Base-by-base conservation (phyloP, 2,329 filamentous ascomycete genomes). In the Fusarium begoniae region DNA sequence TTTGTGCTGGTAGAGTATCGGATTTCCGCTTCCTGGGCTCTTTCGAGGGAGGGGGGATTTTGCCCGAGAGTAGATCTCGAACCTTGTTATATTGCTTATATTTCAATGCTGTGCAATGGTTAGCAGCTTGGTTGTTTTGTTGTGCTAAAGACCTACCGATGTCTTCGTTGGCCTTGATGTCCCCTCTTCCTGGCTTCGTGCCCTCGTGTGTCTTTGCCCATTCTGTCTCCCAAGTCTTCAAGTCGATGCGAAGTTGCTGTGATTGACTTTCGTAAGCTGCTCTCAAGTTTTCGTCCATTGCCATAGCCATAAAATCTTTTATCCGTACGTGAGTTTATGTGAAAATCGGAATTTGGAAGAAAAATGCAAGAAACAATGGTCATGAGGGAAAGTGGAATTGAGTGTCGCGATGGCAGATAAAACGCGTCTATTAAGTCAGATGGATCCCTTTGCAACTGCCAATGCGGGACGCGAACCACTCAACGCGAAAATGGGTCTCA, bases 41-140 rank as follows among this genome's bases (percentile, higher is more conserved):
- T 74, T 85, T 82, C 24, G 83, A 79, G 6, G 84, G 81, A 6
- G 83, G 82, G 14, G 81, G 80, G 57, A 84, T 72, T 78, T 90
- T 91, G 65, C 89, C 89, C 3, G 87, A 81, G 66, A 91, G 83
- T 51, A 90, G 85, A 76, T 90, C 87, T 72, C 91, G 88, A 58
- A 92, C 80, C 74, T 87, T 90, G 80, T 91, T 91, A 82, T 95
- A 95, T 71, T 93, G 88, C 80, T 93, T 94, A 82, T 96, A 96
- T 79, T 94, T 95, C 53, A 85, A 86, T 43, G 91, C 92, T 93
- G 75, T 32, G 35, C 14, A 20, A 44, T 60, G 22, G 59, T 61
- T 24, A 60, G 64, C 37, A 50, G 24, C 5, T 8, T 56, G 35
- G 57, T 32, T 12, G 48, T 5, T 11, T n/a, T 13, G 12, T 15